Evolutionary conservation across 805 yeast species (phyloP), one percentile per base, ranked within the genome.

Genomic region (Candida tallmaniae): DNA sequence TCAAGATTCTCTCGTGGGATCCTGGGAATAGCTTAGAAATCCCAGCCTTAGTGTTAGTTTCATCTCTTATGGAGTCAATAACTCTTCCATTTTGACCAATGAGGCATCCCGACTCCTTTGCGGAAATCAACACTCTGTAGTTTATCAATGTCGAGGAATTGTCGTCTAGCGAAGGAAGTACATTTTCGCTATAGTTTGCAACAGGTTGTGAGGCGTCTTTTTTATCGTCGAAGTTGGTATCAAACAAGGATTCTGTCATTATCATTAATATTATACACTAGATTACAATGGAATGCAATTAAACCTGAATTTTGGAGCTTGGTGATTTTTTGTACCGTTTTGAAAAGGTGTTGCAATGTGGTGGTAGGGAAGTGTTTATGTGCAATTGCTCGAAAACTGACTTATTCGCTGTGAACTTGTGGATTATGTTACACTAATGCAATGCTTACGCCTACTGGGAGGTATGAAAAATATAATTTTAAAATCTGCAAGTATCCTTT

Each of bases 61-160:
- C 74, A 32, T 76, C 86, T 45, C 96, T 71, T 30, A 88, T 76
- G 23, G 74, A 70, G 36, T 88, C 83, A 40, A 88, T 87, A 36
- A 81, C 81, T 32, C 72, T 68, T 29, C 96, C 96, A 44, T 76
- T 82, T 45, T 83, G 83, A 35, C 96, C 96, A 47, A 88, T 88
- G 42, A 88, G 76, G 41, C 87, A 83, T 12, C 96, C 96, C 9
- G 95, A 89, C 57, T 88, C 96, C 52, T 81, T 83, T 36, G 88
- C 75, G 2, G 93, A 78, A 13, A 88, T 83, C 19, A 88, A 68
- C 1, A 86, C 73, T 39, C 88, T 45, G 47, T 51, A 58, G 46
- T 57, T 64, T 36, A 65, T 62, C 29, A 60, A 52, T 5, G 68
- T 60, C 3, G 58, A 44, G 5, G 56, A 49, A 31, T 52, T 48